phyloP scores from a whole-genome alignment of 306 rosid genomes.

The Morella rubra region DNA sequence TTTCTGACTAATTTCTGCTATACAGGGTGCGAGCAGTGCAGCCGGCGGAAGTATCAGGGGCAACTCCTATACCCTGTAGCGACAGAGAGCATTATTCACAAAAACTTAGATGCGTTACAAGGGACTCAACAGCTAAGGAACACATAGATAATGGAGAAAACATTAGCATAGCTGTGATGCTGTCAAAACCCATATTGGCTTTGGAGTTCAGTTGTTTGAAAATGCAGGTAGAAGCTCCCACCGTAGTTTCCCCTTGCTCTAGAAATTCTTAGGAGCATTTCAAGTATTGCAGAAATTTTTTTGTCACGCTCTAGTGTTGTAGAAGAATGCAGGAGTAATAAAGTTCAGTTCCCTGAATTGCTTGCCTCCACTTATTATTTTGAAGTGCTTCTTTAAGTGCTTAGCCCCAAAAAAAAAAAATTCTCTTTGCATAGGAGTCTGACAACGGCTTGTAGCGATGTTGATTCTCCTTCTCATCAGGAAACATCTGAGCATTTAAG shows the following conservation, averaged over 20 bases:
- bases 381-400: not conserved
- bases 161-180: slow-evolving; percentile 51
- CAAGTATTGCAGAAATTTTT: not conserved
- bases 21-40: slow-evolving; percentile 72
- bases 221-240: slow-evolving; percentile 87
- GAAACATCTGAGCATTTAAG: not conserved
- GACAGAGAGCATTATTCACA: slow-evolving; percentile 28
- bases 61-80: slow-evolving; percentile 21
- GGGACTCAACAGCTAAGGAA: slow-evolving; percentile 18
- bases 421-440: not conserved
- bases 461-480: not conserved
- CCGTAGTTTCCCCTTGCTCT: slow-evolving; percentile 43
- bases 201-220: slow-evolving; percentile 74
- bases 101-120: not conserved
- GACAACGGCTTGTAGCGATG: slow-evolving; percentile 2
- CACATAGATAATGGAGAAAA: slow-evolving; percentile 29
- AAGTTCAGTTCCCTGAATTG: slow-evolving; percentile 3
- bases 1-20: slow-evolving; percentile 4
- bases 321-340: not conserved
- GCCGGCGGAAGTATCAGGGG: slow-evolving; percentile 50
- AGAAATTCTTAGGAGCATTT: slow-evolving; percentile 18
- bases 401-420: no score
- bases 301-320: not conserved
- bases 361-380: not conserved
- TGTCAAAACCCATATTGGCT: slow-evolving; percentile 80